These are phyloP conservation scores for Globisporangium heterothallicum DNA, from an alignment of 352 stramenopile genomes.

Conservation along the genomic window DNA sequence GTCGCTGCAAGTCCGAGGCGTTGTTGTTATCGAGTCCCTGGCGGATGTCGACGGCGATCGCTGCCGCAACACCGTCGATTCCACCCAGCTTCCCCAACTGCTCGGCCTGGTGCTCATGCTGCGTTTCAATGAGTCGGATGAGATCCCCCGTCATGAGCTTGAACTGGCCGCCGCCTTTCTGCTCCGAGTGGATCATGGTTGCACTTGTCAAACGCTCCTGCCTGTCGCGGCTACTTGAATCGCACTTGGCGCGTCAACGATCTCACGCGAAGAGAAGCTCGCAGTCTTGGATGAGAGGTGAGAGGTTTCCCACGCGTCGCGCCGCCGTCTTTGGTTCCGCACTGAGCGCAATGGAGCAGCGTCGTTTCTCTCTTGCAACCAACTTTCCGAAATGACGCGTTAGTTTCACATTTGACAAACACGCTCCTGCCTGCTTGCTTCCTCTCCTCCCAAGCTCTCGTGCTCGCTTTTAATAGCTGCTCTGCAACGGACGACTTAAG, in stretches of 20 bases:
- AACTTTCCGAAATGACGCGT: constrained; percentile 6
- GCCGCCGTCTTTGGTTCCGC: not conserved
- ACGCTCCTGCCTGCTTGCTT: too few relatives aligned
- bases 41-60: constrained; percentile 37
- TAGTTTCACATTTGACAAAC: constrained; percentile 1
- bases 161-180: constrained; percentile 17
- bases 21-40: constrained; percentile 52
- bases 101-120: constrained; percentile 48
- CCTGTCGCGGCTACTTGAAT: too few relatives aligned
- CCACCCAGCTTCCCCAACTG: constrained; percentile 47
- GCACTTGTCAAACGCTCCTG: too few relatives aligned
- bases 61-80: constrained; percentile 45
- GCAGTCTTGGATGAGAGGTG: not conserved
- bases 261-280: too few relatives aligned
- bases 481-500: too few relatives aligned
- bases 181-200: constrained; percentile 2
- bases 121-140: constrained; percentile 68
- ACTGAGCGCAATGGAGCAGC: not conserved
- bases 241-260: too few relatives aligned
- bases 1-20: constrained; percentile 30
- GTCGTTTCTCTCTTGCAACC: constrained; percentile 2
- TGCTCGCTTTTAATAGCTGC: too few relatives aligned
- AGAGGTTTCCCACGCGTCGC: not conserved
- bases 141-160: constrained; percentile 48
- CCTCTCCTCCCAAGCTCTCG: not conserved